Conservation (phyloP, 177 flowering plant species). For the Vitis hybrid region DNA sequence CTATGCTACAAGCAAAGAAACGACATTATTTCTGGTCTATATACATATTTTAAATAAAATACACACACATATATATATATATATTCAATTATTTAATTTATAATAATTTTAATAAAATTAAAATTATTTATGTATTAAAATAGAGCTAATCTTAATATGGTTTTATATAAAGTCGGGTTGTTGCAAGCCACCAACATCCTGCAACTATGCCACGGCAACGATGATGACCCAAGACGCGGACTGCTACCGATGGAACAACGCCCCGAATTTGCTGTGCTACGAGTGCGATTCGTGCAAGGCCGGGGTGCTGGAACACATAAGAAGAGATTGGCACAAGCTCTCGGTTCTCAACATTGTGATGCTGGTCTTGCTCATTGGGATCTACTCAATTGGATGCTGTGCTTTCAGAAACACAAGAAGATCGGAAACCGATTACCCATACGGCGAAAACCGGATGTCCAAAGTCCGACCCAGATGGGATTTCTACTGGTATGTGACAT, state of each 20-base stretch:
- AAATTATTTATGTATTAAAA: too few species aligned
- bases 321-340: conserved; percentile 78
- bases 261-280: conserved; percentile 61
- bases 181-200: conserved; percentile 95
- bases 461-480: conserved; percentile 94
- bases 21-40: too few species aligned
- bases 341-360: conserved; percentile 72
- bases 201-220: conserved; percentile 49
- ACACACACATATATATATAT: too few species aligned
- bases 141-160: too few species aligned
- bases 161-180: conserved; percentile 69
- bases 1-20: too few species aligned
- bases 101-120: too few species aligned
- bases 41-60: too few species aligned
- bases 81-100: too few species aligned
- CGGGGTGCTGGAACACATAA: conserved; percentile 71
- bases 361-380: conserved; percentile 67
- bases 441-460: conserved; percentile 72
- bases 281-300: conserved; percentile 97
- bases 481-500: conserved; percentile 60
- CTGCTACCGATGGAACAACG: conserved; percentile 83
- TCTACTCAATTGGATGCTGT: conserved; percentile 81
- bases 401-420: conserved; percentile 72
- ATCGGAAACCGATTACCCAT: conserved; percentile 62
- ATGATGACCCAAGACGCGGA: conserved; percentile 60